Conservation (phyloP, 1,284 basidiomycete genomes). For the Naganishia sp. region DNA sequence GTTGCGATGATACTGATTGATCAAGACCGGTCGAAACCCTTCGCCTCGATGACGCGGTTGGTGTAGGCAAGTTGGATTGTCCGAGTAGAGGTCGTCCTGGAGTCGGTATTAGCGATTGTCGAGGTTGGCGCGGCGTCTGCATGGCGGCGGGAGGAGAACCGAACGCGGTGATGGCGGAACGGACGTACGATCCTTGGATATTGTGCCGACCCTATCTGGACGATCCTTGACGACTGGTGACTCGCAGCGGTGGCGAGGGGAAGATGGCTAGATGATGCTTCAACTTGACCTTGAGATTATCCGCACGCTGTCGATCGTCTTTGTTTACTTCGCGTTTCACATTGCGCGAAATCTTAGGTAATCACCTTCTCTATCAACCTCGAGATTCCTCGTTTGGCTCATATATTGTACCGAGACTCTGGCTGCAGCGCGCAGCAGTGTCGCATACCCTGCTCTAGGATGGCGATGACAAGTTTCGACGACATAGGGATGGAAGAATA, state of each 20-base stretch:
- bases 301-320: slow-evolving; percentile 12
- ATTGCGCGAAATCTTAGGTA: slow-evolving; percentile 4
- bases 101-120: slow-evolving; percentile 24
- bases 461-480: too few species aligned
- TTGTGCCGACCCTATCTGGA: not conserved
- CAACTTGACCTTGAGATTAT: not conserved
- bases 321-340: slow-evolving; percentile 26
- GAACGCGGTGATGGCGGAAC: too few species aligned
- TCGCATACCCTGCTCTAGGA: too few species aligned
- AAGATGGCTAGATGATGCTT: slow-evolving; percentile 18
- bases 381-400: not conserved
- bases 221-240: not conserved
- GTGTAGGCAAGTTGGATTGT: slow-evolving; percentile 19
- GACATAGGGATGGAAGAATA: too few species aligned
- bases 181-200: slow-evolving; percentile 7
- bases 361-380: not conserved
- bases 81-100: slow-evolving; percentile 12
- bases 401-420: not conserved
- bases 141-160: slow-evolving; percentile 1
- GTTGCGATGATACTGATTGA: not conserved
- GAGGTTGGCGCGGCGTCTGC: slow-evolving; percentile 25
- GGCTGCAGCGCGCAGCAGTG: too few species aligned
- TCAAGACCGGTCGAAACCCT: slow-evolving; percentile 4
- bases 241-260: not conserved
- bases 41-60: slow-evolving; percentile 19